Conservation (phyloP, 2,329 filamentous ascomycete species). For the Hawksworthiomyces lignivorus region DNA sequence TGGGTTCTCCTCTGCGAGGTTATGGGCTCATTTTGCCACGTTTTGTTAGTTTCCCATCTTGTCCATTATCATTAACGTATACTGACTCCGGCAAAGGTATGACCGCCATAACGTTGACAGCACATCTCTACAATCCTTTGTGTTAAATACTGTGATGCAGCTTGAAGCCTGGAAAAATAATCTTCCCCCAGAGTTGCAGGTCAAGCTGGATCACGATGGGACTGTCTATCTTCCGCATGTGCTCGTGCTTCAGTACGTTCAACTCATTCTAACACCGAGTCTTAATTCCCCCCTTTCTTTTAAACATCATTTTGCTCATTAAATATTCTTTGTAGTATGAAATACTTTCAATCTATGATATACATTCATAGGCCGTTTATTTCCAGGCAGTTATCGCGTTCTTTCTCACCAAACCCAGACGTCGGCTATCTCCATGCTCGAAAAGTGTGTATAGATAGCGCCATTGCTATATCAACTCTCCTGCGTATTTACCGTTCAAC, state of each 20-base stretch:
- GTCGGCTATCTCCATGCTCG: slow-evolving; percentile 20
- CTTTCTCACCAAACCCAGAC: too few species aligned
- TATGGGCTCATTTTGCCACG: slow-evolving; percentile 32
- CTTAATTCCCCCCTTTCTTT: too few species aligned
- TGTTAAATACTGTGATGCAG: not conserved
- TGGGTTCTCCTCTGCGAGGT: slow-evolving; percentile 34
- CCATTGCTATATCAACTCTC: slow-evolving; percentile 30
- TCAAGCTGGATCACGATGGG: slow-evolving; percentile 25
- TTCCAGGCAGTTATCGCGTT: slow-evolving; percentile 15
- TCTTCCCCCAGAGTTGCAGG: slow-evolving; percentile 27
- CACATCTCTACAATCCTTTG: not conserved
- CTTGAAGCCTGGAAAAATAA: slow-evolving; percentile 1
- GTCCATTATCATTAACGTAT: not conserved
- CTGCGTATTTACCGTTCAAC: slow-evolving; percentile 31
- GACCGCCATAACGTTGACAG: slow-evolving; percentile 3
- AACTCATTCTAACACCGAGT: too few species aligned
- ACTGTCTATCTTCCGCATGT: slow-evolving; percentile 28
- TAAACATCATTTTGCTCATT: too few species aligned
- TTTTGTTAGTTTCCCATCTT: slow-evolving; percentile 22
- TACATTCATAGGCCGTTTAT: slow-evolving; percentile 28
- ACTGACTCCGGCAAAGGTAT: not conserved
- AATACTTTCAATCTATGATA: slow-evolving; percentile 13
- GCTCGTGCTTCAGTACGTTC: slow-evolving; percentile 29
- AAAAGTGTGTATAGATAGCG: slow-evolving; percentile 32
- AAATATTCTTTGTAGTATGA: slow-evolving; percentile 8